A percentile compares a stretch with the other conserved stretches of the same genome.
Conservation (phyloP, 768 basidiomycete species). For the Tremella yokohamensis region DNA sequence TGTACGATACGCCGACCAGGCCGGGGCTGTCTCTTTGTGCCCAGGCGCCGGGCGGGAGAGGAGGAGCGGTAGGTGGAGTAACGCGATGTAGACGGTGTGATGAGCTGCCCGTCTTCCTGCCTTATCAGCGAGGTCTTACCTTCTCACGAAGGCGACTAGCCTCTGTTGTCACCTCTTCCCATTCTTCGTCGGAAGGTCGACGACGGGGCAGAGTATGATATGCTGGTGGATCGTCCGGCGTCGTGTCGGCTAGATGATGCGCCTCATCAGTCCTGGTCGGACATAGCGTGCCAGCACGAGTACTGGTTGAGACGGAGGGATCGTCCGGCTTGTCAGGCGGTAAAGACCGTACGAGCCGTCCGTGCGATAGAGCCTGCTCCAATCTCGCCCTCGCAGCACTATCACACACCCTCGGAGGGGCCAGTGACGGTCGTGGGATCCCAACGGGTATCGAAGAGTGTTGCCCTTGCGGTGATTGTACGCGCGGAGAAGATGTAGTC, state of each 20-base stretch:
- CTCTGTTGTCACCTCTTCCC: background rate
- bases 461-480: background rate
- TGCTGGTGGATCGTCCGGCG: no score
- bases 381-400: no score
- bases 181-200: no score
- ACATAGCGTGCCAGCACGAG: no score
- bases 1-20: background rate
- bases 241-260: no score
- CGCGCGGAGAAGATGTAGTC: background rate
- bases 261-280: no score
- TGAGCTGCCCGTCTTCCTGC: background rate
- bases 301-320: no score
- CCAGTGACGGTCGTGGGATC: background rate
- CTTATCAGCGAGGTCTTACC: background rate
- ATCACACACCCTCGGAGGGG: no score
- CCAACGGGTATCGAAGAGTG: background rate
- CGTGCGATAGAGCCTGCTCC: no score
- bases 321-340: no score
- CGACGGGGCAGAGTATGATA: no score
- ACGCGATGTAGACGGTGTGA: background rate
- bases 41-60: background rate
- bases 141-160: background rate
- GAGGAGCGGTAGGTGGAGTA: background rate
- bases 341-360: no score
- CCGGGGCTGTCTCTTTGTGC: background rate